These are phyloP conservation scores for Backusella sp. DNA, from an alignment of 192 early-diverging fungal species.

Conservation along the genomic window DNA sequence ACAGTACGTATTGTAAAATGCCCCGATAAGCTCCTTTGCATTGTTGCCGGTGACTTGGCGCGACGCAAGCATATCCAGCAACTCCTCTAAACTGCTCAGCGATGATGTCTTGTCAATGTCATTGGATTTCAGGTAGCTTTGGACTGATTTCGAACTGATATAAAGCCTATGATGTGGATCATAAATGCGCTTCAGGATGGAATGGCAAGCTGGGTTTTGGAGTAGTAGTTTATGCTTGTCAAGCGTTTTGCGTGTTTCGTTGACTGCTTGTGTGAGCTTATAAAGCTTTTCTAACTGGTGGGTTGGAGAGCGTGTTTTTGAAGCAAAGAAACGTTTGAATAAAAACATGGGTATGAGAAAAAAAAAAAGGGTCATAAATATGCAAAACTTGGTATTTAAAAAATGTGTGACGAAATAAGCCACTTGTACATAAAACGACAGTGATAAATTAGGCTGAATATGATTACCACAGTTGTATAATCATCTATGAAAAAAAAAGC, in stretches of 20 bases:
- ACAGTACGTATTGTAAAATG: constrained; percentile 19
- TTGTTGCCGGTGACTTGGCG: constrained; percentile 23
- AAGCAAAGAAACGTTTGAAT: neutral
- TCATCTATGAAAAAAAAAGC: no score
- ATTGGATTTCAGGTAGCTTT: neutral
- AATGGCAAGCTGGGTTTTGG: constrained; percentile 1
- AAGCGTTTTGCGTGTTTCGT: constrained; percentile 18
- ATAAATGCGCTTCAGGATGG: constrained; percentile 33
- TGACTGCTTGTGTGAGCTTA: constrained; percentile 11
- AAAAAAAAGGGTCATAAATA: no score
- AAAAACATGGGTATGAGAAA: neutral
- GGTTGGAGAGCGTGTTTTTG: neutral
- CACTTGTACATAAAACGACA: no score
- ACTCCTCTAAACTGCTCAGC: neutral
- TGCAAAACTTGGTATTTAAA: no score
- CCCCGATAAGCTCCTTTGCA: constrained; percentile 10
- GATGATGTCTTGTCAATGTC: neutral
- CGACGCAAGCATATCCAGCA: constrained; percentile 24
- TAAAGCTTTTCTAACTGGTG: constrained; percentile 13
- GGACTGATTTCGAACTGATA: constrained; percentile 12
- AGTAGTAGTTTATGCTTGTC: constrained; percentile 24
- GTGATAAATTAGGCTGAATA: no score
- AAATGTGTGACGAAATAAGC: no score
- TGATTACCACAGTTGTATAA: no score
- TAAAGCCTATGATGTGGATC: constrained; percentile 15